Conservation (phyloP, 2,329 filamentous ascomycete species). For the Saccharata proteae region DNA sequence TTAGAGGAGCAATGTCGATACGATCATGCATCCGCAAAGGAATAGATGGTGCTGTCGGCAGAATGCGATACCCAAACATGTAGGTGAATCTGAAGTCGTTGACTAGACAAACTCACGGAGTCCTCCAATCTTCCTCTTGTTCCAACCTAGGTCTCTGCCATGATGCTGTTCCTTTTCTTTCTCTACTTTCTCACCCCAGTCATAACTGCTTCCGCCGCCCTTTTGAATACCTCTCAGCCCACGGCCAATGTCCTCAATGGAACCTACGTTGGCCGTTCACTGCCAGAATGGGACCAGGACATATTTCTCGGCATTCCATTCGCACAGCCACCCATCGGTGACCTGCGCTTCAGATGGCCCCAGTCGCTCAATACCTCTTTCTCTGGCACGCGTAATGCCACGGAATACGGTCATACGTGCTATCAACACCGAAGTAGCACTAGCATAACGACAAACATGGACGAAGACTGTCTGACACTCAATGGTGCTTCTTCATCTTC, state of each 20-base stretch:
- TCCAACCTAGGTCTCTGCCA: not conserved
- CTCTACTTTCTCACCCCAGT: not conserved
- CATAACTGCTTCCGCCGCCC: not conserved
- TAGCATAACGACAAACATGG: conserved; percentile 5
- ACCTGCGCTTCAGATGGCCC: conserved; percentile 7
- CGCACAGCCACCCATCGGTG: conserved; percentile 5
- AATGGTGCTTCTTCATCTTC: conserved; percentile 18
- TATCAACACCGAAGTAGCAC: conserved; percentile 23
- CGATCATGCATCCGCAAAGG: too few species aligned
- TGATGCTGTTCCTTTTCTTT: not conserved
- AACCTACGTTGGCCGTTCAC: conserved; percentile 6
- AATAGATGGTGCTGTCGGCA: too few species aligned
- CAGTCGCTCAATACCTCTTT: conserved; percentile 18
- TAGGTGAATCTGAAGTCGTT: too few species aligned
- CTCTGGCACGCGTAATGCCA: conserved; percentile 27
- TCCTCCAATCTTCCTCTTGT: not conserved
- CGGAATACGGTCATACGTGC: conserved; percentile 30
- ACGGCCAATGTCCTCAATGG: conserved; percentile 7
- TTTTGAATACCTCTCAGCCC: conserved; percentile 4
- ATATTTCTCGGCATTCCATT: conserved; percentile 7
- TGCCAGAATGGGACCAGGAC: conserved; percentile 9
- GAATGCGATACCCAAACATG: too few species aligned
- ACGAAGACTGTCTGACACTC: conserved; percentile 22
- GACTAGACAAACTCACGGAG: too few species aligned
- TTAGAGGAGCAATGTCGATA: too few species aligned